Base-by-base conservation (phyloP, 768 basidiomycete species). In the Cystobasidium ongulense region DNA sequence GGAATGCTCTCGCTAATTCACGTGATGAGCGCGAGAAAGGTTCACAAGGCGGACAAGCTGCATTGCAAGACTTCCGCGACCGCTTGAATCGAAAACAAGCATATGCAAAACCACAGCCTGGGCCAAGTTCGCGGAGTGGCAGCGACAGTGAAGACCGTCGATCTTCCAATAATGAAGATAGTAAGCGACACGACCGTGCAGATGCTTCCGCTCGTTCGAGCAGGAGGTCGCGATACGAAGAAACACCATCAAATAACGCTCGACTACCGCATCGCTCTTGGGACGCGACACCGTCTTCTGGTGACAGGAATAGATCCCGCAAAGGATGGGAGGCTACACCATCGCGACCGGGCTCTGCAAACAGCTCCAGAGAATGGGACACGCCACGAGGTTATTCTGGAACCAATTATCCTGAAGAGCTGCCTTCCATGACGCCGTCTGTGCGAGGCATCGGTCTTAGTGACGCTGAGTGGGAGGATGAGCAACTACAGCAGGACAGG, bases 401-500 rank as follows among this genome's bases (percentile, higher is more conserved):
- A 62, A 79, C 78, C 59, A 78, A 75, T 65, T 76, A 61, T 72
- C 77, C 59, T 38, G 78, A 53, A 63, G 75, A 72, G 52, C 75
- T 71, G 43, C 67, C 31, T 1, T 27, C 29, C 46, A 64, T 75
- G 23, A 76, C 76, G 3, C 63, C 73, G 13, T 65, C 73, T 17
- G 74, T 63, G 21, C 39, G 66, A 31, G 68, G 33, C 11, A 38
- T 74, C 36, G 76, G 65, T 23, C 73, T 43, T n/a, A 65, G 90
- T 18, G 68, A 64, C 15, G 36, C 63, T 63, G 95, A 96, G 78
- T 99, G 95, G 96, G 96, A 97, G 81, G 95, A 97, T 78, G 96
- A 98, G 80, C 92, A 96, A 80, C 85, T 92, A 15, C 85, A 85
- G 74, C 74, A 97, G 78, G 96, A 99, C 81, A 85, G 96, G 31